phyloP scores from a whole-genome alignment of 495 filamentous ascomycete species.

The Hyphodiscus hymeniophilus region DNA sequence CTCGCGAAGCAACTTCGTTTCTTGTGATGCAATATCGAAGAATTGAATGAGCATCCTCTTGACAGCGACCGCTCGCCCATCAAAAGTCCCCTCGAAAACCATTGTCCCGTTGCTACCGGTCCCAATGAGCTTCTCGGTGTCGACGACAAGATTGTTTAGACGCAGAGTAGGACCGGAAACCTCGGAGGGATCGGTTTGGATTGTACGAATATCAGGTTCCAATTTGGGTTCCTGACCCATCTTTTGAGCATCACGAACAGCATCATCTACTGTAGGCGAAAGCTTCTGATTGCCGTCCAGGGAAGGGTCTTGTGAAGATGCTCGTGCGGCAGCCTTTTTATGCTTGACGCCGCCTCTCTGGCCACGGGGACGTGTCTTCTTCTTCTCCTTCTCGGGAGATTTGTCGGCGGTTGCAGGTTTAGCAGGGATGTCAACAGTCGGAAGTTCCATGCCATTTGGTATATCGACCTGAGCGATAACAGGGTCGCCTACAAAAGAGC shows the following conservation, averaged over 20 bases:
- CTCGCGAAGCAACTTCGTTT: constrained; percentile 80
- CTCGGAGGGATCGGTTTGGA: constrained; percentile 38
- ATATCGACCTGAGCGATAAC: too few relatives aligned
- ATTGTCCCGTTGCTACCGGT: constrained; percentile 81
- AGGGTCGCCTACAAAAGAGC: too few relatives aligned
- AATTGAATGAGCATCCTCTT: constrained; percentile 95
- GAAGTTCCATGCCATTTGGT: too few relatives aligned
- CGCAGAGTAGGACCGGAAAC: constrained; percentile 52
- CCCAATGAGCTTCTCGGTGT: constrained; percentile 64
- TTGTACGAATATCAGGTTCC: constrained; percentile 48
- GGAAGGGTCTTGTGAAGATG: constrained; percentile 25
- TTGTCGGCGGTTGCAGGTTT: neutral
- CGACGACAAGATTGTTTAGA: constrained; percentile 65
- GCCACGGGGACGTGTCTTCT: constrained; percentile 67
- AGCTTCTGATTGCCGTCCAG: constrained; percentile 29
- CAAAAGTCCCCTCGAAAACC: constrained; percentile 77
- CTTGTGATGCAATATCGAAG: constrained; percentile 90
- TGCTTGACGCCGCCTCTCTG: constrained; percentile 72
- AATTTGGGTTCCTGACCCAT: constrained; percentile 38
- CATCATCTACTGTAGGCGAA: constrained; percentile 34
- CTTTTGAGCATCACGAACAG: constrained; percentile 35
- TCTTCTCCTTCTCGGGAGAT: constrained; percentile 22
- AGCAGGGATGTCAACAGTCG: too few relatives aligned
- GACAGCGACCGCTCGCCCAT: constrained; percentile 87
- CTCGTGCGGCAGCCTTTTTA: constrained; percentile 42